These are phyloP conservation scores for Nitzschia inconspicua DNA, from an alignment of 108 stramenopile species.

Conservation along the genomic window DNA sequence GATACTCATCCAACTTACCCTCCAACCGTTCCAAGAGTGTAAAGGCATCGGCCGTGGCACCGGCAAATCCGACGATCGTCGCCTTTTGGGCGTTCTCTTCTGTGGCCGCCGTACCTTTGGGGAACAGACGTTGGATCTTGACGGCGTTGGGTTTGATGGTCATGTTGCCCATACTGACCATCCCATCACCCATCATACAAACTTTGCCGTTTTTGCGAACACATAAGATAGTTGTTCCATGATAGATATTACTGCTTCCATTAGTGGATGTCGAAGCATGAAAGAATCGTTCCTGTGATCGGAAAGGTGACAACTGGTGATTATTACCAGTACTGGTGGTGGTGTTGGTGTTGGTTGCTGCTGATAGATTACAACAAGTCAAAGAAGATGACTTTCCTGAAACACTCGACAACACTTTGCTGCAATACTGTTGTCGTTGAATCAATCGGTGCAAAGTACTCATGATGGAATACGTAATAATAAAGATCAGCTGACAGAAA, in stretches of 20 bases:
- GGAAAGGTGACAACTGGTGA: no score
- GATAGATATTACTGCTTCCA: conserved; percentile 1
- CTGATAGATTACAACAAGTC: no score
- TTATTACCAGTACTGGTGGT: no score
- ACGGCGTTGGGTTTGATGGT: conserved; percentile 93
- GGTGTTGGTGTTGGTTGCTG: no score
- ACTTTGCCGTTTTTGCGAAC: conserved; percentile 95
- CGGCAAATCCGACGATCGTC: conserved; percentile 96
- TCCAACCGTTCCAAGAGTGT: conserved; percentile 96
- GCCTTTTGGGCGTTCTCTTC: conserved; percentile 43
- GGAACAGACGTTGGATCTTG: conserved; percentile 86
- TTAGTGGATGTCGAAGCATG: conserved; percentile 9
- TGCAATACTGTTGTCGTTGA: no score
- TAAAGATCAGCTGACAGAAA: no score
- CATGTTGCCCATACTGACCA: conserved; percentile 92
- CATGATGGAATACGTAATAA: no score
- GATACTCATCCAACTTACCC: conserved; percentile 94
- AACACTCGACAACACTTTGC: no score
- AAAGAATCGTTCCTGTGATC: conserved; percentile 6
- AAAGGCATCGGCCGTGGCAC: conserved; percentile 97
- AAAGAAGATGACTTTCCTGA: no score
- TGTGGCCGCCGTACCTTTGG: conserved; percentile 33
- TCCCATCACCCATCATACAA: conserved; percentile 99
- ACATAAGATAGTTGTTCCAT: conserved; percentile 88
- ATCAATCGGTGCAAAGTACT: no score